Base-by-base conservation (phyloP, 2,329 filamentous ascomycete species). In the Pseudocercospora macadamiae region DNA sequence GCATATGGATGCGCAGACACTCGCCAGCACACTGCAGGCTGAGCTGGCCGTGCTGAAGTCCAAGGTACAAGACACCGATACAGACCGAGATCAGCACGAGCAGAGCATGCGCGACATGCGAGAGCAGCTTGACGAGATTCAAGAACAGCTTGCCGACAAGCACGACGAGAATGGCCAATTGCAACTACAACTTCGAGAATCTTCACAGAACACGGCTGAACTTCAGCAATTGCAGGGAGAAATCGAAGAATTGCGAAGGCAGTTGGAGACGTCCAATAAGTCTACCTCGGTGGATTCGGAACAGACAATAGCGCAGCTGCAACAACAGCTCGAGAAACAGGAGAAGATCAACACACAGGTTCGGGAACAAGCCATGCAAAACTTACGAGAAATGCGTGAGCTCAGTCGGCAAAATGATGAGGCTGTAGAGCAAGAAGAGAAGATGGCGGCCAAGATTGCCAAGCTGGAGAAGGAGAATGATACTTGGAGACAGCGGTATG, bases 401-500 rank as follows among this genome's bases (percentile, higher is more conserved):
- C 82, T 97, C 47, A 96, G 93, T 4, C 84, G 91, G 65, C 88
- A 92, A 66, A 95, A 89, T 68, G 87, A 86, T 63, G 83, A 87
- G 9, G 87, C 89, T 5, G 89, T 90, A 73, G 91, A 96, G 66
- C 89, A 88, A 65, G 93, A 97, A 74, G 86, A 91, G 52, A 86
- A 87, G 66, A 81, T 97, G 64, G 86, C 89, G 55, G 84, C 83
- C 63, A 89, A 89, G 45, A 87, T 97, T 28, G 83, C 89, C 57
- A 81, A 84, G 55, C 82, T 99, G 4, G 91, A 97, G 74, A 81
- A 85, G 19, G 92, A 97, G 71, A 86, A 96, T 47, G 89, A 89
- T 55, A 88, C 93, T 51, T 99, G 95, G 95, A 91, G 92, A 71
- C 86, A 88, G 67, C 89, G 93, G 45, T 97, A 97, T 71, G 89